These are phyloP conservation scores for Dendrobium chrysotoxum DNA, from an alignment of 106 monocot genomes.

Conservation along the genomic window DNA sequence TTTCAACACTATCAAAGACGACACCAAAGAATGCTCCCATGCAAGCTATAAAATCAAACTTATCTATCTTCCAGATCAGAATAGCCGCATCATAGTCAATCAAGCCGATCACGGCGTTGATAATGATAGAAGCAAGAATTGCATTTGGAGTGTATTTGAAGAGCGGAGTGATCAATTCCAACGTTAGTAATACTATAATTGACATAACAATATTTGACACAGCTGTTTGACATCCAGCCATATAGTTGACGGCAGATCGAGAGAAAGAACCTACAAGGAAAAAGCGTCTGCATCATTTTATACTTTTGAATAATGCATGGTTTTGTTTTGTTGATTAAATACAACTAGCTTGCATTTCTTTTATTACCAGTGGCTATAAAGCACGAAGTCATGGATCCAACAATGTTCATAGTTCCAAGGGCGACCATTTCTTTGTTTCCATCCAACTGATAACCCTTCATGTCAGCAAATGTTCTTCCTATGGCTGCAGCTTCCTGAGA, in stretches of 20 bases:
- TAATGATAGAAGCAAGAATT: conserved; percentile 73
- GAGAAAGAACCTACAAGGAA: conserved; percentile 68
- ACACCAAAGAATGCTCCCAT: conserved; percentile 93
- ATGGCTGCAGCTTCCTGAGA: conserved; percentile 76
- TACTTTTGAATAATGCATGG: too few relatives aligned
- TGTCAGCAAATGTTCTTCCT: conserved; percentile 72
- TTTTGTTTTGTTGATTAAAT: too few relatives aligned
- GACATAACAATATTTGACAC: conserved; percentile 89
- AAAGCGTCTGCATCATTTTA: neutral
- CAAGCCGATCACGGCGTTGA: conserved; percentile 60
- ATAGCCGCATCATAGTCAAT: conserved; percentile 60
- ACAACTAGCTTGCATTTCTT: too few relatives aligned
- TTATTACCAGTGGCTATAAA: conserved; percentile 58
- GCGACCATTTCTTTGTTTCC: conserved; percentile 91
- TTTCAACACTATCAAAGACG: conserved; percentile 65
- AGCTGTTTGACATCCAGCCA: conserved; percentile 76
- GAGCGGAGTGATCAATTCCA: conserved; percentile 68
- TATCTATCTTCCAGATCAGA: conserved; percentile 88
- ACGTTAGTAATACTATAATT: conserved; percentile 53
- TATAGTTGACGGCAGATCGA: conserved; percentile 83
- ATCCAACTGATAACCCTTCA: conserved; percentile 75
- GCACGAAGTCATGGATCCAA: conserved; percentile 79
- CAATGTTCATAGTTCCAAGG: conserved; percentile 70
- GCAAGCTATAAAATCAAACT: conserved; percentile 76
- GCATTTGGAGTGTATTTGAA: conserved; percentile 96